Evolutionary conservation across 345 rosid species (phyloP), one percentile per base, ranked within the genome.

Genomic region (Erodium maritimum): DNA sequence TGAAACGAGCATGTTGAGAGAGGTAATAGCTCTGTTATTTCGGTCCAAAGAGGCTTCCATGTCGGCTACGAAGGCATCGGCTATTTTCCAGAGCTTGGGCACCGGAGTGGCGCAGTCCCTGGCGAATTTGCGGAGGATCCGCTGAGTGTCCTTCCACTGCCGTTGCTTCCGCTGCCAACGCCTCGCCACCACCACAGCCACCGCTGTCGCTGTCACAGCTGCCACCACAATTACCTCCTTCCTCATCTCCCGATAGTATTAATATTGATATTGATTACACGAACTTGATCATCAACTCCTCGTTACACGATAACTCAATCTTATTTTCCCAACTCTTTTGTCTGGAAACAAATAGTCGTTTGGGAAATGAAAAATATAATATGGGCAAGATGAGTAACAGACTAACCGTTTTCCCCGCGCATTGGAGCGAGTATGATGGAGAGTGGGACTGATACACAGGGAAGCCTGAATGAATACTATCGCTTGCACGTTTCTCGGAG

Each of bases 101-200:
- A 75, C 82, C 6, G 90, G 90, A 50, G 86, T 77, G 55, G 84
- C 90, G 17, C 86, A 76, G 63, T 84, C 84, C 64, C 72, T 67
- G 3, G 86, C 81, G 20, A 81, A 75, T 58, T 73, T 77, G 10
- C 77, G 66, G 13, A 84, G 21, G 33, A 84, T 81, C 17, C 69
- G 56, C 22, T 79, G 75, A 0, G 81, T 69, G 4, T 72, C 65
- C 71, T 72, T 75, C 67, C 68, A 57, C 23, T 61, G 70, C 16
- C 73, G 48, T 54, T 79, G 79, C 51, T 66, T 80, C 52, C 70
- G 73, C 56, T 23, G 61, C 48, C 65, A 61, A 77, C 75, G 63
- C 60, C 53, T 68, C 46, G 66, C 58, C 48, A 67, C 25, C 17
- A 65, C 0, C 53, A 74, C 60, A 17, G 65, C 79, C 16, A 50